phyloP scores from a whole-genome alignment of 139 green algal genomes.

The Marvania coccoides region DNA sequence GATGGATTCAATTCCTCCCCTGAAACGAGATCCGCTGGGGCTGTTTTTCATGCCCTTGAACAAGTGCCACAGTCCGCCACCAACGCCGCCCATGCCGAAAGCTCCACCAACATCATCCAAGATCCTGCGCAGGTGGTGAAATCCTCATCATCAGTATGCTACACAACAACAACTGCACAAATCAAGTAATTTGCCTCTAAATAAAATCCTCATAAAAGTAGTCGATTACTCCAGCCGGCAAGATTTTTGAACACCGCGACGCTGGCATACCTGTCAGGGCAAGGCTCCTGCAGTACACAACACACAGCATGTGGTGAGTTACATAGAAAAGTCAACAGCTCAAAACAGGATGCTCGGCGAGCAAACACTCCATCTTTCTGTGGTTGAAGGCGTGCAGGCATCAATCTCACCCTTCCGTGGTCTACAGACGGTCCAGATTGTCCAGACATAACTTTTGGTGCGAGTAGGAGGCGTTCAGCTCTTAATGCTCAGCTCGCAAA shows the following conservation, averaged over 20 bases:
- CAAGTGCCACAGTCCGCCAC: conserved; percentile 87
- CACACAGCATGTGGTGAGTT: not conserved
- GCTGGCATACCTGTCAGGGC: conserved; percentile 24
- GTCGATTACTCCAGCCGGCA: not conserved
- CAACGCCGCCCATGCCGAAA: conserved; percentile 98
- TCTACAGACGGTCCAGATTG: conserved; percentile 11
- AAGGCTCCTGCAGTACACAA: conserved; percentile 27
- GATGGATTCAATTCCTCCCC: conserved; percentile 79
- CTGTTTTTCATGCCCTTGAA: conserved; percentile 90
- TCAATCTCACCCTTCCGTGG: conserved; percentile 2
- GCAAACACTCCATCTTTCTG: not conserved
- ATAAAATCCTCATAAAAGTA: not conserved
- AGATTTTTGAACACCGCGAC: not conserved
- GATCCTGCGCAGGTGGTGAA: conserved; percentile 58
- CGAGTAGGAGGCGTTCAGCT: too few relatives aligned
- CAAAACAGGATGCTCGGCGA: not conserved
- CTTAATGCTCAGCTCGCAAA: too few relatives aligned
- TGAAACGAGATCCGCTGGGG: conserved; percentile 64
- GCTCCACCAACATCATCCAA: conserved; percentile 95
- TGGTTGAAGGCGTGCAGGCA: not conserved
- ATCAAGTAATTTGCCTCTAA: too few relatives aligned
- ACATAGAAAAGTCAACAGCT: not conserved
- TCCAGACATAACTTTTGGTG: not conserved
- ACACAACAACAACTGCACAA: not conserved
- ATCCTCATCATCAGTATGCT: not conserved